Conservation (phyloP, 164 flowering plant genomes). For the Liquidambar formosana region DNA sequence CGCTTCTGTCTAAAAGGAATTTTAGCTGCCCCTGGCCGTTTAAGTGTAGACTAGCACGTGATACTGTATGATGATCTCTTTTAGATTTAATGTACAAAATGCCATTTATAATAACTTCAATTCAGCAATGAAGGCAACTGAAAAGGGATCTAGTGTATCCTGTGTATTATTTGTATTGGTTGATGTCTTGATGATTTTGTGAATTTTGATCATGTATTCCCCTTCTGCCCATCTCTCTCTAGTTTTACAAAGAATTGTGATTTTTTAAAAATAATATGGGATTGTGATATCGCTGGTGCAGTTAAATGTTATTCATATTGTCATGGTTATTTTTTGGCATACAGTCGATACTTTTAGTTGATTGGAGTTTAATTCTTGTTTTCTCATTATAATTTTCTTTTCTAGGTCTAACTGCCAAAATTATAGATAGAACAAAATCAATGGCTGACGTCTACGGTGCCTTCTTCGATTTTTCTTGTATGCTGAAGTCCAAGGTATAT, state of each 20-base stretch:
- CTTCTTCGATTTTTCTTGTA: slow-evolving; percentile 74
- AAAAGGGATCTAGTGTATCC: too few species aligned
- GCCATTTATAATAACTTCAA: too few species aligned
- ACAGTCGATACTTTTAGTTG: background rate
- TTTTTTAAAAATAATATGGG: background rate
- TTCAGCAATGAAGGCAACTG: too few species aligned
- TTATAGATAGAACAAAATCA: slow-evolving; percentile 71
- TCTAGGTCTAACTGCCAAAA: slow-evolving; percentile 85
- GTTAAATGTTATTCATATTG: background rate
- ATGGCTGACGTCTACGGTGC: slow-evolving; percentile 92
- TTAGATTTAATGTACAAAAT: too few species aligned
- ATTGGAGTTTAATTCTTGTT: slow-evolving; percentile 2
- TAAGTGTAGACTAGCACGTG: too few species aligned
- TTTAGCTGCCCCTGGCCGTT: too few species aligned
- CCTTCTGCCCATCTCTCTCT: background rate
- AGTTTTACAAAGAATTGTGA: background rate
- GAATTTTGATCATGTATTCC: background rate
- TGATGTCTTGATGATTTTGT: too few species aligned
- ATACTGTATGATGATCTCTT: too few species aligned
- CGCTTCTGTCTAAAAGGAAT: too few species aligned
- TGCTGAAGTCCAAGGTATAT: slow-evolving; percentile 83
- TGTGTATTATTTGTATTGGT: too few species aligned
- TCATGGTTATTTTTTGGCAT: background rate
- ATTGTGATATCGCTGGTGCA: background rate
- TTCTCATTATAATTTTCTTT: slow-evolving; percentile 8